Percentiles rank a stretch among this genome's conserved stretches.
Evolutionary conservation across 1,284 basidiomycete species (phyloP).

Genomic region (Irpex sp.): DNA sequence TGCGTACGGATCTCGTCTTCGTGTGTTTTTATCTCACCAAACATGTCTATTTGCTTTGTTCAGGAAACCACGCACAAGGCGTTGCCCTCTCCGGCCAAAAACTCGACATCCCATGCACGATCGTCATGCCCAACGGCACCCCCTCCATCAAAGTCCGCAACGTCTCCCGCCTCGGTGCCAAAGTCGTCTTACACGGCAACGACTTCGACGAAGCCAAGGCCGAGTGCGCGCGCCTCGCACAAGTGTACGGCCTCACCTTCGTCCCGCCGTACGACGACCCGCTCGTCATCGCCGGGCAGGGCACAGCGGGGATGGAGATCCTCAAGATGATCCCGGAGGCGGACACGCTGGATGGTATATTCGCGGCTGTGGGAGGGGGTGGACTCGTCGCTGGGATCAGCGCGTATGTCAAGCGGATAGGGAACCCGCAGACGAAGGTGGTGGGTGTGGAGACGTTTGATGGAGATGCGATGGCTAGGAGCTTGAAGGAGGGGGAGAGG

Average conservation of each 20-base stretch:
- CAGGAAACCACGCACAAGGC: constrained; percentile 98
- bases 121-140: constrained; percentile 96
- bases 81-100: constrained; percentile 91
- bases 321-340: constrained; percentile 80
- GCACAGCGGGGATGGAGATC: constrained; percentile 94
- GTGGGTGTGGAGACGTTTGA: constrained; percentile 96
- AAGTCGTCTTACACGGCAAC: constrained; percentile 87
- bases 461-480: constrained; percentile 89
- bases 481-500: constrained; percentile 74
- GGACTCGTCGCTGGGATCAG: constrained; percentile 88
- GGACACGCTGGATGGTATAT: constrained; percentile 81
- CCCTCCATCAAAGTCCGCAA: constrained; percentile 97
- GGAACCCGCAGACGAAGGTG: constrained; percentile 79
- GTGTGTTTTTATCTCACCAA: constrained; percentile 10
- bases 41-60: not conserved
- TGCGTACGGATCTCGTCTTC: constrained; percentile 34
- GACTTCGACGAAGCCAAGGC: constrained; percentile 98
- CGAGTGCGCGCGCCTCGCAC: constrained; percentile 87
- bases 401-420: constrained; percentile 93
- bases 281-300: constrained; percentile 95
- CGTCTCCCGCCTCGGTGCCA: constrained; percentile 90
- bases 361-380: constrained; percentile 91
- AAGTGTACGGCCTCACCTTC: constrained; percentile 77
- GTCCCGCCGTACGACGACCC: constrained; percentile 99
- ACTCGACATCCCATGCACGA: constrained; percentile 91